Evolutionary conservation across 768 basidiomycete genomes (phyloP), one percentile per base, ranked within the genome.

Genomic region (Leccinum boreale): DNA sequence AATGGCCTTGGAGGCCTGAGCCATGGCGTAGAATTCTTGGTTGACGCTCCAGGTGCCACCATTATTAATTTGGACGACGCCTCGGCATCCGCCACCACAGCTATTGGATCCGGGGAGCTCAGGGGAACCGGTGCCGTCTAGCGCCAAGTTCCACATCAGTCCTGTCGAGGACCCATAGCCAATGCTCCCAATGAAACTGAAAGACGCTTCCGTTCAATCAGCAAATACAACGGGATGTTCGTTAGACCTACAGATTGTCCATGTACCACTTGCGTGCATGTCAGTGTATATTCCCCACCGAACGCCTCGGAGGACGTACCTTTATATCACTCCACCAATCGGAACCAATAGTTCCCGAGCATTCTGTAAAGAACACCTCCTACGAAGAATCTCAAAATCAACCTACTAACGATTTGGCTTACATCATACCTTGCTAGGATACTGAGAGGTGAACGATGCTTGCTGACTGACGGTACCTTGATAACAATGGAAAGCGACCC

Each of bases 241-340:
- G 0, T 24, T 33, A 24, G 15, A 61, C 80, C 50, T 57, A 87
- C 83, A 89, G 70, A 62, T 86, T 85, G 58, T 85, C 78, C 79
- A 86, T 82, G 59, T 86, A 84, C 86, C 86, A 88, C 85, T 85
- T 56, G 42, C 3, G 26, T 39, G 23, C 15, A 44, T 14, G 52
- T 72, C 42, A 71, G 53, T 45, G 39, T 31, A 15, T 35, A 46
- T 36, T 42, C 21, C n/a, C 31, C 5, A 31, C 6, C 4, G 2
- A 29, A 17, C 5, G 3, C 23, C 6, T 31, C 6, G 15, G 17
- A 50, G 9, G 29, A 52, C 71, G 5, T 59, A 84, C 87, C 79
- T 90, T 90, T 70, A 90, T 85, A 62, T 90, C 87, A 50, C 74
- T 75, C 89, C 89, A 92, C 89, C 88, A 91, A 66, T 90, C 86